These are phyloP conservation scores for Taiozyma sp. DNA, from an alignment of 1,139 yeast species.

Conservation along the genomic window DNA sequence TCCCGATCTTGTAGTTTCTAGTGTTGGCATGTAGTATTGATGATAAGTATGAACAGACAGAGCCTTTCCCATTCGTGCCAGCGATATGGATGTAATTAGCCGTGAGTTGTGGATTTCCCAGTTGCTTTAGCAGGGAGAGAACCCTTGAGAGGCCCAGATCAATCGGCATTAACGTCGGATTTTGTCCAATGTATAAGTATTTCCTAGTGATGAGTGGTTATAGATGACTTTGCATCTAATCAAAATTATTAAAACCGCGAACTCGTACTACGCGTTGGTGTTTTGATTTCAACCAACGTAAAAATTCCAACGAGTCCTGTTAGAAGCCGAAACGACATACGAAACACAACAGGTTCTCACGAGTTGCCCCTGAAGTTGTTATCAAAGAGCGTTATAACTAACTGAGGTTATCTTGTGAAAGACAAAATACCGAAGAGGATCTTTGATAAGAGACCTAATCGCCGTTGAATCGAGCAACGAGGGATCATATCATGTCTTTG, in stretches of 20 bases:
- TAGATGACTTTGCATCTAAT: no score
- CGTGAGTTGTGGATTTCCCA: constrained; percentile 64
- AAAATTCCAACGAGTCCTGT: background rate
- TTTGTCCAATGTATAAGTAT: no score
- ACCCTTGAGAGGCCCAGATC: constrained; percentile 67
- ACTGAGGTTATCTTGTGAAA: background rate
- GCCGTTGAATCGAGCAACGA: background rate
- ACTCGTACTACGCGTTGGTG: background rate
- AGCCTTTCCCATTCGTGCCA: constrained; percentile 95
- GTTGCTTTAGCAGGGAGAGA: constrained; percentile 41
- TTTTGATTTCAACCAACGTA: background rate
- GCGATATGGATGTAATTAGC: constrained; percentile 77
- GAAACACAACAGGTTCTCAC: background rate
- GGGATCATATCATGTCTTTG: constrained; percentile 27
- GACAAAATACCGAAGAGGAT: background rate
- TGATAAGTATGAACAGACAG: constrained; percentile 74
- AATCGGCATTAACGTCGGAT: constrained; percentile 34
- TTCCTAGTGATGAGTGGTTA: no score
- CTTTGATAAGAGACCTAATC: no score
- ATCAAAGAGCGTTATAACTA: background rate
- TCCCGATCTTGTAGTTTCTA: constrained; percentile 48
- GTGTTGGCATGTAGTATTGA: constrained; percentile 46
- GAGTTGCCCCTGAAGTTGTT: background rate
- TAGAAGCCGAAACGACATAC: background rate
- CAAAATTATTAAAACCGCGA: background rate